Evolutionary conservation across 352 stramenopile species (phyloP), one percentile per base, ranked within the genome.

Genomic region (Pseudoperonospora humuli): DNA sequence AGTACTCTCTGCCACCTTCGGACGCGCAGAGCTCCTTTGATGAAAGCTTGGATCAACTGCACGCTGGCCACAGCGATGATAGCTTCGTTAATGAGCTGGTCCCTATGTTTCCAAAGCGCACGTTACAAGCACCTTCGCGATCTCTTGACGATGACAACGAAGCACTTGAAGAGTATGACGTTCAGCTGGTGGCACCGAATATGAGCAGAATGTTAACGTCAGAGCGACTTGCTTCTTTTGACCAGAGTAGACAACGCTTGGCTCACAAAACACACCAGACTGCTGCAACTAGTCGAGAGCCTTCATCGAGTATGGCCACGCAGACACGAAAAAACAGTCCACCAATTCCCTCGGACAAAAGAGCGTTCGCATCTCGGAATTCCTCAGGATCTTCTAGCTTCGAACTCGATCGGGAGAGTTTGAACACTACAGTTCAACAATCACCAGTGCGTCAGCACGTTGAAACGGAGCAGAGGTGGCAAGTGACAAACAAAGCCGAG

Each of bases 21-120:
- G 71, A 85, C 17, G 69, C 68, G 17, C 66, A 79, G 23, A 86
- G 67, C 41, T 88, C 67, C 7, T 69, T 84, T 28, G 62, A 73
- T 33, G 67, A 74, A 13, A 82, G 54, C 24, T 54, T 78, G n/a
- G 45, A 58, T 39, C 52, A 46, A 0, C 24, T 54, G 1, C 42
- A 45, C 7, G 23, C 37, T 48, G 54, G 14, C 5, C 32, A 55
- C 6, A 48, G 49, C 9, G 47, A 72, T 15, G 66, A 76, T 24
- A 69, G 61, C 26, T 70, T 86, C 7, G 55, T 83, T 21, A 79
- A 84, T 41, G 54, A 73, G 14, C 34, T 88, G 21, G 55, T 88
- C 0, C 73, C 75, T 5, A 76, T 88, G 39, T 88, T 88, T 37
- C 56, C 61, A 10, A 61, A 46, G 13, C 44, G 25, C 23, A 24